These are phyloP conservation scores for Psilocybe azurescens DNA, from an alignment of 768 basidiomycete genomes.

Conservation along the genomic window DNA sequence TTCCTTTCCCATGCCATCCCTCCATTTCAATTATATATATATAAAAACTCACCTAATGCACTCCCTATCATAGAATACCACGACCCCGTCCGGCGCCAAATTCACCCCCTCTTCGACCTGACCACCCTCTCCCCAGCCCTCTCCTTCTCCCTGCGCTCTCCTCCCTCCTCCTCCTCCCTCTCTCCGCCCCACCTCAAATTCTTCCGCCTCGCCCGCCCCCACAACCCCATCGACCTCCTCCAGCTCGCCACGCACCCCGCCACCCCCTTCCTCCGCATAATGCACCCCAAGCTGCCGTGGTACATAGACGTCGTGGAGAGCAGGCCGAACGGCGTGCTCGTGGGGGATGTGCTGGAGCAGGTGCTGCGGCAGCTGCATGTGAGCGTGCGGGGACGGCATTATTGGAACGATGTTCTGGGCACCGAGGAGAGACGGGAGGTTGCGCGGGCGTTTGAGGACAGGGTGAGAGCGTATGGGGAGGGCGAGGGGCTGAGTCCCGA, in stretches of 20 bases:
- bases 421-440: slow-evolving; percentile 49
- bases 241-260: slow-evolving; percentile 61
- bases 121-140: slow-evolving; percentile 39
- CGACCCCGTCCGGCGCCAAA: slow-evolving; percentile 35
- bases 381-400: slow-evolving; percentile 57
- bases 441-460: slow-evolving; percentile 45
- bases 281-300: slow-evolving; percentile 67
- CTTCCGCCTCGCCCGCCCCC: slow-evolving; percentile 46
- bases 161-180: slow-evolving; percentile 33
- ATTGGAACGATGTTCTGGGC: slow-evolving; percentile 61
- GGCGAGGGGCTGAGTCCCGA: not conserved
- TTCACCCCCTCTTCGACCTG: slow-evolving; percentile 36
- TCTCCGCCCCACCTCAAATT: slow-evolving; percentile 41
- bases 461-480: slow-evolving; percentile 25
- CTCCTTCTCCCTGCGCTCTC: slow-evolving; percentile 54
- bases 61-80: slow-evolving; percentile 24
- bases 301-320: slow-evolving; percentile 60
- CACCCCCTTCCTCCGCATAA: slow-evolving; percentile 55
- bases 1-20: not conserved
- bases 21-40: no score
- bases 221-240: slow-evolving; percentile 54
- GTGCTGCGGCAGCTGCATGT: slow-evolving; percentile 47
- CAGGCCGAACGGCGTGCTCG: slow-evolving; percentile 59
- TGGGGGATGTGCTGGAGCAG: slow-evolving; percentile 57
- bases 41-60: not conserved